phyloP scores from a whole-genome alignment of 495 filamentous ascomycete species.

The Sabuloglossum arenarium region DNA sequence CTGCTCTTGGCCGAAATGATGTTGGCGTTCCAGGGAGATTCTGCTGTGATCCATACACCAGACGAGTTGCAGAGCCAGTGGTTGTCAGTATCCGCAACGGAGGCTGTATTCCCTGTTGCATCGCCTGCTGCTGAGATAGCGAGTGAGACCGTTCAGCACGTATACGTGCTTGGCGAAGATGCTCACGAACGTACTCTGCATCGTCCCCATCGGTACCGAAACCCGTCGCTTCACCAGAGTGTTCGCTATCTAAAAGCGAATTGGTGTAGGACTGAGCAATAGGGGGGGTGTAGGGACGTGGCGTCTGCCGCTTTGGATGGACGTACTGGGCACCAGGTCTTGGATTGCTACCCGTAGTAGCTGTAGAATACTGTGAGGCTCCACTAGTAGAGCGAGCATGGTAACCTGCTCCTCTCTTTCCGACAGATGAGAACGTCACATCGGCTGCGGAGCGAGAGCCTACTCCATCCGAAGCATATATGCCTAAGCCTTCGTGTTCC shows the following conservation, averaged over 20 bases:
- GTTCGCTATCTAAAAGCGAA: conserved; percentile 26
- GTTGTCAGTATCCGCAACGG: conserved; percentile 22
- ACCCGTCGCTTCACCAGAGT: conserved; percentile 18
- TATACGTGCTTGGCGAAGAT: background rate
- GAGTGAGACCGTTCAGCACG: conserved; percentile 11
- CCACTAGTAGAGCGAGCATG: conserved; percentile 31
- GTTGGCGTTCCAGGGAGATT: conserved; percentile 26
- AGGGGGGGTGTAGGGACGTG: conserved; percentile 34
- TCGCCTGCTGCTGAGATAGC: conserved; percentile 13
- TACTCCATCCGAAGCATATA: conserved; percentile 28
- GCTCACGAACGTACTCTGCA: background rate
- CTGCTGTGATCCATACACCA: conserved; percentile 29
- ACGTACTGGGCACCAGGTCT: conserved; percentile 31
- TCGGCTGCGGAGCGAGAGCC: conserved; percentile 19
- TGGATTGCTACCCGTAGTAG: conserved; percentile 24
- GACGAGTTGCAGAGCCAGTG: conserved; percentile 24
- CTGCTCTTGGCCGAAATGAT: conserved; percentile 27
- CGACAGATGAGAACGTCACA: conserved; percentile 14
- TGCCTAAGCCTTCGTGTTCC: conserved; percentile 35
- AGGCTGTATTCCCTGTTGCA: conserved; percentile 15
- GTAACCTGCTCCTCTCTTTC: conserved; percentile 21
- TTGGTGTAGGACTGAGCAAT: conserved; percentile 28
- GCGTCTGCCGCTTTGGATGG: conserved; percentile 38
- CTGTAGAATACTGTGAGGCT: conserved; percentile 32
- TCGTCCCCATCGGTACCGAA: conserved; percentile 5